phyloP scores from a whole-genome alignment of 1,284 basidiomycete genomes.

The Butyriboletus appendiculatus region DNA sequence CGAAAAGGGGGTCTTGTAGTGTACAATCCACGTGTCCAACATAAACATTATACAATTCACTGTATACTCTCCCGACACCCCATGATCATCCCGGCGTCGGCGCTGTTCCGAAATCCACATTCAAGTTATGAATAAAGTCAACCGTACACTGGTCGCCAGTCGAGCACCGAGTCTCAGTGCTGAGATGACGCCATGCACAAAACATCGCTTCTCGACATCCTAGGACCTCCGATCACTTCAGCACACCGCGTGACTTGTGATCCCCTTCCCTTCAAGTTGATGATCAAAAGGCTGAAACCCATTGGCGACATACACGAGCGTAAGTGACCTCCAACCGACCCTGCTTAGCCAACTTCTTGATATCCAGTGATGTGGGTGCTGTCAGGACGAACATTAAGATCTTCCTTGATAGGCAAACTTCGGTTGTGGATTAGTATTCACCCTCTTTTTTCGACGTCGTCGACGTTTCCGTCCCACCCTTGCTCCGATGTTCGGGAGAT shows the following conservation, averaged over 20 bases:
- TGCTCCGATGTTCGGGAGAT: neutral
- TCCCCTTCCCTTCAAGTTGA: neutral
- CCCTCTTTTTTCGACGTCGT: too few species aligned
- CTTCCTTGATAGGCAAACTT: neutral
- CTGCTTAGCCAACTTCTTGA: neutral
- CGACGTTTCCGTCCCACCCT: neutral
- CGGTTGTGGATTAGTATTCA: neutral
- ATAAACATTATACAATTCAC: too few species aligned
- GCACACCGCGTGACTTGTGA: neutral
- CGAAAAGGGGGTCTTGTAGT: too few species aligned
- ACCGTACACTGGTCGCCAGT: too few species aligned
- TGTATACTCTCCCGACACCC: too few species aligned
- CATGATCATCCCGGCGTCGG: too few species aligned
- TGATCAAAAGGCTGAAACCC: neutral
- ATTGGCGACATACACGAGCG: neutral
- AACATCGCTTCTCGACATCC: too few species aligned
- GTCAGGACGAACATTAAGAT: neutral
- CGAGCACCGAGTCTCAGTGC: too few species aligned
- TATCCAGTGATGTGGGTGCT: neutral
- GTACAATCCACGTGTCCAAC: too few species aligned
- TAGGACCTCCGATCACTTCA: neutral
- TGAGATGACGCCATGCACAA: too few species aligned
- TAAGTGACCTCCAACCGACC: conserved; percentile 1
- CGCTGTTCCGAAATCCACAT: too few species aligned
- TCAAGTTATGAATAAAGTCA: too few species aligned